phyloP scores from a whole-genome alignment of 2,329 filamentous ascomycete species.

The Venturia pyrina region DNA sequence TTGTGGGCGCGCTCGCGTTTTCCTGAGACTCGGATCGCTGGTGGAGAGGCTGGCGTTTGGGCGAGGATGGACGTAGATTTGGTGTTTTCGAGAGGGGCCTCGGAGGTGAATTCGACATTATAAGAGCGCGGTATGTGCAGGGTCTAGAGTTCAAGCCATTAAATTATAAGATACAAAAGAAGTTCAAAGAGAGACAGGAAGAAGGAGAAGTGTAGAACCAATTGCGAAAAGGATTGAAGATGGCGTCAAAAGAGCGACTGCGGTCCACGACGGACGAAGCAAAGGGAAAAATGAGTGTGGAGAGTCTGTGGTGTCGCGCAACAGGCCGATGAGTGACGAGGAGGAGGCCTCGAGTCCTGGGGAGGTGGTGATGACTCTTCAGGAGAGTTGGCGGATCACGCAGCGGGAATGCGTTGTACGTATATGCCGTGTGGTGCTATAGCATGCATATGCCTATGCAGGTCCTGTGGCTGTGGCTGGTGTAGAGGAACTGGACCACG shows the following conservation, averaged over 20 bases:
- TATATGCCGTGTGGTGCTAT: background rate
- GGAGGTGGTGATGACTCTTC: background rate
- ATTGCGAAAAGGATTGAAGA: background rate
- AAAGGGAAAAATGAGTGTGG: background rate
- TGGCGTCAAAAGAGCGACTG: constrained; percentile 2
- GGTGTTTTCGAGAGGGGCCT: constrained; percentile 5
- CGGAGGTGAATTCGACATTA: constrained; percentile 10
- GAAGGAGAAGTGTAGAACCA: background rate
- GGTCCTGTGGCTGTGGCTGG: background rate
- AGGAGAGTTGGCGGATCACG: background rate
- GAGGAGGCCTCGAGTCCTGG: constrained; percentile 3
- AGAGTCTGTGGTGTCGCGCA: background rate
- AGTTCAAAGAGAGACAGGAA: constrained; percentile 2
- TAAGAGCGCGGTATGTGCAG: background rate
- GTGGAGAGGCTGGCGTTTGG: constrained; percentile 26
- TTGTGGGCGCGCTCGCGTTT: constrained; percentile 25
- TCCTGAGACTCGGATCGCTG: constrained; percentile 28
- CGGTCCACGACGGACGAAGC: background rate
- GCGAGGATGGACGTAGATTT: constrained; percentile 25
- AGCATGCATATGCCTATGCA: background rate
- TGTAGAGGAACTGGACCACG: no score
- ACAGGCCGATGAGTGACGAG: background rate
- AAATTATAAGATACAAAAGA: constrained; percentile 4
- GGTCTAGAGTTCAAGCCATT: constrained; percentile 7
- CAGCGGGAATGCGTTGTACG: background rate